phyloP scores from a whole-genome alignment of 2,329 filamentous ascomycete species.

The Colletotrichum sp. region DNA sequence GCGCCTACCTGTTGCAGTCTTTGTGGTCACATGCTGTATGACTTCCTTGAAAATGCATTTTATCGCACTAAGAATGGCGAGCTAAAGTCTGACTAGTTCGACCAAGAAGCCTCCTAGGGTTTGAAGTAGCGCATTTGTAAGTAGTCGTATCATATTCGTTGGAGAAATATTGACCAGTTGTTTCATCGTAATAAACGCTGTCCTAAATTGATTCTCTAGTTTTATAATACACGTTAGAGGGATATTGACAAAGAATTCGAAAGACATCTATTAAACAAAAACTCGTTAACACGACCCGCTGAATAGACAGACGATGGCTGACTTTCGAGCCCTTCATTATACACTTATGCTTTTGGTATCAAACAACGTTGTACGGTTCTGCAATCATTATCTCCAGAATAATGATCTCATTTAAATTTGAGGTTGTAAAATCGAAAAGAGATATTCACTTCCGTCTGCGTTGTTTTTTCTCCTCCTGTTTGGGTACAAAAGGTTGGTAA shows the following conservation, averaged over 20 bases:
- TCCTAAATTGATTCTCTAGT: no score
- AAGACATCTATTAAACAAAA: rapidly evolving
- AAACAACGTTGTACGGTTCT: neutral
- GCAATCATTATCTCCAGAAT: no score
- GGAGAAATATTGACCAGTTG: neutral
- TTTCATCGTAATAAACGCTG: no score
- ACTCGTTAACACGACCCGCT: neutral
- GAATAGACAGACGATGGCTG: neutral
- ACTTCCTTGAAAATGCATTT: neutral
- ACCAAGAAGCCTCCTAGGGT: neutral
- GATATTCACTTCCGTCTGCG: neutral
- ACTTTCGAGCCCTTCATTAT: neutral
- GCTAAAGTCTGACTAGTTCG: neutral
- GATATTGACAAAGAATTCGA: neutral
- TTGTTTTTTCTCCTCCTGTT: neutral
- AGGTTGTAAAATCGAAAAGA: neutral
- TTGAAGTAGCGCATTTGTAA: neutral
- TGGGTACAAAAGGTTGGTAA: neutral
- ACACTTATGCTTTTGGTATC: rapidly evolving
- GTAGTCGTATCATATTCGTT: neutral
- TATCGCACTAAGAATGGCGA: neutral
- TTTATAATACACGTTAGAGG: neutral
- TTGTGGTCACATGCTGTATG: neutral
- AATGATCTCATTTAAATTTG: no score
- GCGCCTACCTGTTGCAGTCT: neutral